Evolutionary conservation across 164 flowering plant species (phyloP), one percentile per base, ranked within the genome.

Genomic region (Santalum album): DNA sequence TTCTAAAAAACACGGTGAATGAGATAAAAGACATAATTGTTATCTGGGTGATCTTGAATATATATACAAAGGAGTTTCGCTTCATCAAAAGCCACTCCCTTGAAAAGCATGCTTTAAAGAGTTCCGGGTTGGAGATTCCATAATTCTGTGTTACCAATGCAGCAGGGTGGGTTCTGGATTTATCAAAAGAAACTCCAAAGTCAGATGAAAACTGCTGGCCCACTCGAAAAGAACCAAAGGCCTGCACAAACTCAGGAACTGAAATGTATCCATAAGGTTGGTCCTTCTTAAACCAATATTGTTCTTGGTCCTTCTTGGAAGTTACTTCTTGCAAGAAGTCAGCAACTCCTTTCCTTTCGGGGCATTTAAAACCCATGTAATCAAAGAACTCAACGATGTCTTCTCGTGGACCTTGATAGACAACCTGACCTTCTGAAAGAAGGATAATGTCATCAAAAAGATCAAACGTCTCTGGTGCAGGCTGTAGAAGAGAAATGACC

Each of bases 281-380:
- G 21, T 60, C 56, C 57, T 61, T 73, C 7, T 58, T 54, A 36
- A 43, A 63, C 84, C 84, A 82, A 53, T 82, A 82, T 43, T 82
- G 87, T 53, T 68, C 73, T 64, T 81, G 87, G 49, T 81, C 83
- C 52, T 78, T 78, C 57, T 67, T 72, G 1, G 86, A 81, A 16
- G 86, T 78, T 21, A 82, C 80, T 54, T 82, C 87, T 62, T 80
- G 85, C 26, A 80, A 57, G 55, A 80, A 80, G 60, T 80, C 85
- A 19, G 82, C 82, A 35, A 73, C 66, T 27, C 78, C 82, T 65
- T 80, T 80, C 57, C 85, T 77, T 25, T 72, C 76, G 0, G 82
- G 84, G 53, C 84, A 80, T 55, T 46, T 73, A 56, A 80, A 80
- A 7, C 82, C 84, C 62, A 71, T 69, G 54, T 44, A 60, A 49